phyloP scores from a whole-genome alignment of 2,329 filamentous ascomycete species.

The Chrysoporthe puriensis region DNA sequence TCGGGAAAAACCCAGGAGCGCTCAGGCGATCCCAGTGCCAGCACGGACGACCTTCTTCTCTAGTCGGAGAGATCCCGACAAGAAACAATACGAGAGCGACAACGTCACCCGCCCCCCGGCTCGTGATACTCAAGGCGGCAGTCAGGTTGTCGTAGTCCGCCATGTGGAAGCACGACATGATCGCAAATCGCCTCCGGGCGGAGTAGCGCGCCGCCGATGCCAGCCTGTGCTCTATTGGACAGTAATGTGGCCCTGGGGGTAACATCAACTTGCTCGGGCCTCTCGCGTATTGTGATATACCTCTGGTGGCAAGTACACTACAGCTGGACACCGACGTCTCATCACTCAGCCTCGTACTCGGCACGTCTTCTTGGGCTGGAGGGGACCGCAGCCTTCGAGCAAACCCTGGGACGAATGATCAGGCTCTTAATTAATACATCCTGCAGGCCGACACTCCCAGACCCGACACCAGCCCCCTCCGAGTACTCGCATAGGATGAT shows the following conservation, averaged over 20 bases:
- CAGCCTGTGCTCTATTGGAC: not conserved
- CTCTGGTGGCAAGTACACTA: no score
- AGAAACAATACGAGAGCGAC: not conserved
- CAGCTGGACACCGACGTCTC: no score
- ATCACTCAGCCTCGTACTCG: not conserved
- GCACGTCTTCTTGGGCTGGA: not conserved
- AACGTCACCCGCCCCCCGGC: not conserved
- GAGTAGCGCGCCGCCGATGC: not conserved
- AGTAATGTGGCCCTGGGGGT: not conserved
- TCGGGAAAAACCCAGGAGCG: not conserved
- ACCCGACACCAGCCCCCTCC: not conserved
- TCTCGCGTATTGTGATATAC: no score
- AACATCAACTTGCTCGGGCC: not conserved
- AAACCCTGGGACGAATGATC: not conserved
- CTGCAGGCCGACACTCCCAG: not conserved
- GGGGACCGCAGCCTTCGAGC: not conserved
- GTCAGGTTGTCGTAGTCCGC: not conserved
- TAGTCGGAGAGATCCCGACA: not conserved
- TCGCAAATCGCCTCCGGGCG: not conserved
- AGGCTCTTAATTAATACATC: not conserved
- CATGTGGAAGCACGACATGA: not conserved
- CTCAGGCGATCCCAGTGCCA: not conserved
- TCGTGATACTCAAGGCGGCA: not conserved
- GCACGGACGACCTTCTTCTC: not conserved
- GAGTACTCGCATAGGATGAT: constrained; percentile 6